A percentile compares a stretch with the other conserved stretches of the same genome.
phyloP scores from a whole-genome alignment of 2,329 filamentous ascomycete genomes.

The Huntiella savannae region DNA sequence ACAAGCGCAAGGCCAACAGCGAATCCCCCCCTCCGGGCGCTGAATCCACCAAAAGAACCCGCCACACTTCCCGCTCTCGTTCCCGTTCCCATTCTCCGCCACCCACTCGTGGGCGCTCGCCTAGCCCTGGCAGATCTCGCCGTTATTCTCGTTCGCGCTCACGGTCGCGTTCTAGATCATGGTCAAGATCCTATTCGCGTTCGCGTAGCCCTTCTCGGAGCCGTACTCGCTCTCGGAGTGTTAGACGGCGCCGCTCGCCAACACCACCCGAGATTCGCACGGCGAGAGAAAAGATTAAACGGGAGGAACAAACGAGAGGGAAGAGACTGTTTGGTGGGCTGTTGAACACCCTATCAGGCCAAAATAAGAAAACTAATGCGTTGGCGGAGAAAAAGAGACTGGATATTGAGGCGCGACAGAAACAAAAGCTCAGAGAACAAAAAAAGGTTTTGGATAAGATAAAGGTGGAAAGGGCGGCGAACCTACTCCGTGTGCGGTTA shows the following conservation, averaged over 20 bases:
- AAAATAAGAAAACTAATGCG: conserved; percentile 19
- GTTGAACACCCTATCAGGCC: conserved; percentile 48
- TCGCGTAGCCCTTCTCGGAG: background rate
- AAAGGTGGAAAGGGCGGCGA: conserved; percentile 44
- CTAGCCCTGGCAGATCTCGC: background rate
- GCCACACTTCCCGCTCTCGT: background rate
- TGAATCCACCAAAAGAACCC: conserved; percentile 7
- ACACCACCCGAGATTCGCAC: background rate
- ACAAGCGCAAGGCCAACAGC: conserved; percentile 9
- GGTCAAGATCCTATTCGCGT: background rate
- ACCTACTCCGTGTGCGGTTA: conserved; percentile 39
- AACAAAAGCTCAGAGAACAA: conserved; percentile 56
- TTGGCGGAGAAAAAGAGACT: conserved; percentile 36
- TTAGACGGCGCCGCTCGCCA: conserved; percentile 1
- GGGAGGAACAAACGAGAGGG: conserved; percentile 69
- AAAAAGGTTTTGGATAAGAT: conserved; percentile 50
- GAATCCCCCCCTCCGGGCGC: background rate
- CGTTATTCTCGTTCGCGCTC: background rate
- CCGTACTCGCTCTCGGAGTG: background rate
- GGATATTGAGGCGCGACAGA: conserved; percentile 68
- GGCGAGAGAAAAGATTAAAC: conserved; percentile 9
- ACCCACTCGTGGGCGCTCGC: background rate
- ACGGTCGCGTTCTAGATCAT: conserved; percentile 2
- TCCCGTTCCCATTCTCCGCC: background rate
- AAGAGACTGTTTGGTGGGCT: conserved; percentile 73